Evolutionary conservation across 257 asterid species (phyloP), one percentile per base, ranked within the genome.

Genomic region (Lithospermum erythrorhizon): DNA sequence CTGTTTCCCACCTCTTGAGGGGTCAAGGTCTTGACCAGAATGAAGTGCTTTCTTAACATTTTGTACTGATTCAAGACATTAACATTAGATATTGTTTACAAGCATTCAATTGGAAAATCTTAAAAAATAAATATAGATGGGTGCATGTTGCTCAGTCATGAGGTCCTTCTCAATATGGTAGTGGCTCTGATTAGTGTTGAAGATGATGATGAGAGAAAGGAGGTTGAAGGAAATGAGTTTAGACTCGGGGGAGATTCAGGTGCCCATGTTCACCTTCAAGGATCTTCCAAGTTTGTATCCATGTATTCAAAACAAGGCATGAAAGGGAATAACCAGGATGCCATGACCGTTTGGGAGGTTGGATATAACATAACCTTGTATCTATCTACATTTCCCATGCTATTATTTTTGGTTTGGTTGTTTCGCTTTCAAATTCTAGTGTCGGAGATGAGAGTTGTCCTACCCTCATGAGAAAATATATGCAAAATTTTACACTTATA

Each of bases 341-440:
- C 95, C 79, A 84, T 90, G 97, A 85, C 97, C 0, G 96, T 83
- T 69, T 90, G 97, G 96, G 96, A 90, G 97, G 97, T 85, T 70
- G 54, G 54, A 20, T 41, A 41, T 35, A 41, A 41, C 18, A 41
- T 41, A 41, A 21, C 6, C 4, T 25, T 18, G 0, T 13, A 54
- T 35, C 22, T 35, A 35, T 35, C 63, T 52, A 13, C n/a, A 6
- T 29, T 53, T 16, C n/a, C 7, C 1, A 8, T 35, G 45, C 45
- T 35, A 35, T 35, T 35, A 8, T 35, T 35, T 35, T 35, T 8
- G 13, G 1, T 35, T 35, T 14, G 6, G 11, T 24, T 15, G 51
- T 62, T 57, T 35, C 17, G n/a, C 18, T 56, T 35, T 35, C 45
- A 6, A 8, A 7, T 35, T 9, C 7, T 10, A 7, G 13, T 35